These are phyloP conservation scores for Scedosporium dehoogii DNA, from an alignment of 2,329 filamentous ascomycete species.

Conservation along the genomic window DNA sequence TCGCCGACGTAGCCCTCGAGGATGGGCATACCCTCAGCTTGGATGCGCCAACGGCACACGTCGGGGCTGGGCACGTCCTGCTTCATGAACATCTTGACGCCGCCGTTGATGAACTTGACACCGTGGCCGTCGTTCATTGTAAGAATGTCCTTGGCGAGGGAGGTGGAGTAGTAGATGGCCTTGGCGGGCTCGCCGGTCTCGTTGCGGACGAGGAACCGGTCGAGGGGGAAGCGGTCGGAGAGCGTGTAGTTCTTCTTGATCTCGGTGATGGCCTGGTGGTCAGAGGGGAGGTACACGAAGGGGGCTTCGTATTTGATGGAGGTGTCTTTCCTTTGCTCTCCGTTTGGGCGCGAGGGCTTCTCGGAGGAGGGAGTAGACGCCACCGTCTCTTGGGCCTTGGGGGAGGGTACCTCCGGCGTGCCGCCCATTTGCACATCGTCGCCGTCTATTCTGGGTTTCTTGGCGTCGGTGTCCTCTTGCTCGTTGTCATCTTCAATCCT, in stretches of 20 bases:
- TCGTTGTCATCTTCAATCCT: slow-evolving; percentile 1
- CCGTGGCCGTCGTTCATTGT: slow-evolving; percentile 79
- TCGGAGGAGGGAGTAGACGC: background rate
- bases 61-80: slow-evolving; percentile 82
- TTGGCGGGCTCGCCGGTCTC: slow-evolving; percentile 78
- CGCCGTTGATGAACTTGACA: slow-evolving; percentile 92
- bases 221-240: slow-evolving; percentile 72
- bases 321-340: slow-evolving; percentile 31
- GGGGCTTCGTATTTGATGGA: slow-evolving; percentile 59
- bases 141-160: slow-evolving; percentile 75
- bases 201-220: slow-evolving; percentile 95
- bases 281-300: slow-evolving; percentile 76
- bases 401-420: background rate
- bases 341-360: slow-evolving; percentile 3
- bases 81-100: slow-evolving; percentile 99
- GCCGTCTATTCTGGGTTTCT: slow-evolving; percentile 4
- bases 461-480: background rate
- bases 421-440: slow-evolving; percentile 7
- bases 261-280: slow-evolving; percentile 64
- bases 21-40: slow-evolving; percentile 86
- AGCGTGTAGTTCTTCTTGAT: slow-evolving; percentile 83
- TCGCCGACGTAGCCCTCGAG: slow-evolving; percentile 83
- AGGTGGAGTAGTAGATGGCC: slow-evolving; percentile 92
- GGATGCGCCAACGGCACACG: slow-evolving; percentile 89
- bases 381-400: background rate